Percentiles rank a stretch among this genome's conserved stretches.
Evolutionary conservation across 2,329 filamentous ascomycete genomes (phyloP).

Genomic region (Penicillium sp.): DNA sequence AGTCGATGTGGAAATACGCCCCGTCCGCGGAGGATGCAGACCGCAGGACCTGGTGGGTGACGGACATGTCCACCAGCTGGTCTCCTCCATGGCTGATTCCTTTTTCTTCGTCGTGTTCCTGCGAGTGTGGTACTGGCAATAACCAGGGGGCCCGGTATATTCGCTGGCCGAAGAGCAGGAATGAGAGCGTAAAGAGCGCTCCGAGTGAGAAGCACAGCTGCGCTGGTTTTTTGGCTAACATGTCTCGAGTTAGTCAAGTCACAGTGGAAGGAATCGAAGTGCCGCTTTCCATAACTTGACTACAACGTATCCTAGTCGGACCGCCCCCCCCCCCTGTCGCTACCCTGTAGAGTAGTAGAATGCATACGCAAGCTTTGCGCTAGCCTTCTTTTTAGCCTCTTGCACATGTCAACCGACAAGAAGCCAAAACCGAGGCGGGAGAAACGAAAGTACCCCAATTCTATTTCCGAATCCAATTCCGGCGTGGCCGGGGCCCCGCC

Average conservation of each 20-base stretch:
- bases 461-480: no score
- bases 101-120: not conserved
- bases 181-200: not conserved
- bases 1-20: slow-evolving; percentile 57
- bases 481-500: no score
- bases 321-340: no score
- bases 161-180: not conserved
- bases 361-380: not conserved
- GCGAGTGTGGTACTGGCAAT: not conserved
- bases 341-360: no score
- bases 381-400: not conserved
- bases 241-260: not conserved
- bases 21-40: slow-evolving; percentile 53
- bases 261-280: not conserved
- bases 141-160: not conserved
- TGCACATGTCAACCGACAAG: not conserved
- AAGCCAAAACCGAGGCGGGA: not conserved
- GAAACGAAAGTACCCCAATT: no score
- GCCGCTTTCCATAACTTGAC: not conserved
- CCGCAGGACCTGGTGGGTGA: slow-evolving; percentile 43
- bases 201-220: not conserved
- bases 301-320: no score
- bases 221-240: not conserved
- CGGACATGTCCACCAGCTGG: slow-evolving; percentile 10
- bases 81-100: not conserved